Conservation (phyloP, 139 green algal genomes). For the Asterochloris erici region DNA sequence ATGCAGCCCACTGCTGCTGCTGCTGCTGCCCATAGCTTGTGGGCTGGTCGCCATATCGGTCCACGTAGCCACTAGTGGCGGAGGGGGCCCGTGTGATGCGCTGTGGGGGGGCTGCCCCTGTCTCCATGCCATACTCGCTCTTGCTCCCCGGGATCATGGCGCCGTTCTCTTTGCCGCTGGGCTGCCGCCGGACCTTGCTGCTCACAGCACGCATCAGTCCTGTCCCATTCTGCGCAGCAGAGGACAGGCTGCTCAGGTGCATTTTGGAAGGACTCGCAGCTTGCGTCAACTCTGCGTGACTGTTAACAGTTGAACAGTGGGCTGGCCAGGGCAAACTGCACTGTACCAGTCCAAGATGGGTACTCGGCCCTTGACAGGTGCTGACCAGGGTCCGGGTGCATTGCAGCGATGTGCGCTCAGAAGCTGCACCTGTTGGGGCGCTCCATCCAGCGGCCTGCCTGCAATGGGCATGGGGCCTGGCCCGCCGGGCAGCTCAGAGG, state of each 20-base stretch:
- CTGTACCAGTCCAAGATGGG: too few relatives aligned
- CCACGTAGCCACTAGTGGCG: conserved; percentile 22
- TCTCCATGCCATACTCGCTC: conserved; percentile 31
- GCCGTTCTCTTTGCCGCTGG: conserved; percentile 25
- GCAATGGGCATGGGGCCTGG: too few relatives aligned
- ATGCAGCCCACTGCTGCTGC: conserved; percentile 16
- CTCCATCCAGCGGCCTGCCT: too few relatives aligned
- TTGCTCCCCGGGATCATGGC: not conserved
- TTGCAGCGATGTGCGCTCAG: too few relatives aligned
- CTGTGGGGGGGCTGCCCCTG: conserved; percentile 25
- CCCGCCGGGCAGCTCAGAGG: not conserved
- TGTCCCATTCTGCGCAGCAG: not conserved
- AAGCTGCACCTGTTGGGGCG: too few relatives aligned
- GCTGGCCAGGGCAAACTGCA: too few relatives aligned
- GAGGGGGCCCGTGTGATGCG: conserved; percentile 20
- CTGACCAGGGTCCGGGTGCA: too few relatives aligned
- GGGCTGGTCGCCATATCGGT: conserved; percentile 33
- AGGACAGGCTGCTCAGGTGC: too few relatives aligned
- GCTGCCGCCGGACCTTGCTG: conserved; percentile 27
- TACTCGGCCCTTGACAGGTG: too few relatives aligned
- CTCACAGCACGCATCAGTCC: conserved; percentile 8
- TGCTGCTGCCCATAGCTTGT: conserved; percentile 14
- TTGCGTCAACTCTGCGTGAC: too few relatives aligned
- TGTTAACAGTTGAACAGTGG: too few relatives aligned
- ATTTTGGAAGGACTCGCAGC: too few relatives aligned